These are phyloP conservation scores for Lipomyces starkeyi DNA, from an alignment of 805 yeast genomes.

Conservation along the genomic window DNA sequence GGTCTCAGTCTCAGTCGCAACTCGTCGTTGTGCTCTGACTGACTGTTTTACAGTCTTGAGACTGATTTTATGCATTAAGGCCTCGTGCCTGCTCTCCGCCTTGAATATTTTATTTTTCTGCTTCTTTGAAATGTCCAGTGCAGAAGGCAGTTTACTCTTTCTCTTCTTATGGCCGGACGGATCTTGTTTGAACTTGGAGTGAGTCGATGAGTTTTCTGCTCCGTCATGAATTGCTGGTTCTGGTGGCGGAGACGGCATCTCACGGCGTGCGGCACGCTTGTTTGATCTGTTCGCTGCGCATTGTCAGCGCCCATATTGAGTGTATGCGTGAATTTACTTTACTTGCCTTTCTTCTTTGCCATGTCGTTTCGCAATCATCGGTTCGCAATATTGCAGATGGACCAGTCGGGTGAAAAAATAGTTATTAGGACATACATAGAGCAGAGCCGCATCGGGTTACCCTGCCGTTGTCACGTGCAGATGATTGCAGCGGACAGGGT, in stretches of 20 bases:
- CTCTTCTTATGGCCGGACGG: conserved; percentile 6
- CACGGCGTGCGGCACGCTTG: conserved; percentile 32
- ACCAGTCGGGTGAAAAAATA: too few relatives aligned
- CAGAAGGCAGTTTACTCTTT: conserved; percentile 1
- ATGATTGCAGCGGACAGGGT: not conserved
- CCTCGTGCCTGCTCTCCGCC: conserved; percentile 18
- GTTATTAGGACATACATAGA: not conserved
- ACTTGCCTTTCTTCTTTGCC: conserved; percentile 26
- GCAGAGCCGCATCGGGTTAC: not conserved
- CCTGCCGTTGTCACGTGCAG: not conserved
- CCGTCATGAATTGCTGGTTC: conserved; percentile 24
- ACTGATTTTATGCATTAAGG: conserved; percentile 7
- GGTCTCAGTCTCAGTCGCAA: conserved; percentile 20
- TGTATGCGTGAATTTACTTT: too few relatives aligned
- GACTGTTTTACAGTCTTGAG: conserved; percentile 9
- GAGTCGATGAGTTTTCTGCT: conserved; percentile 13
- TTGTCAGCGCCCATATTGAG: not conserved
- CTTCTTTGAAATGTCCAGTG: conserved; percentile 7
- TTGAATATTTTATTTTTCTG: conserved; percentile 10
- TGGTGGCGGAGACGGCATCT: conserved; percentile 23
- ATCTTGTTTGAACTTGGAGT: not conserved
- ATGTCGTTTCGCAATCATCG: not conserved
- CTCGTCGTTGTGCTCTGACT: conserved; percentile 30
- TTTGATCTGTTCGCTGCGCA: conserved; percentile 22
- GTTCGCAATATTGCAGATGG: too few relatives aligned